Conservation (phyloP, 2,329 filamentous ascomycete genomes). For the Stromatinia cepivora region DNA sequence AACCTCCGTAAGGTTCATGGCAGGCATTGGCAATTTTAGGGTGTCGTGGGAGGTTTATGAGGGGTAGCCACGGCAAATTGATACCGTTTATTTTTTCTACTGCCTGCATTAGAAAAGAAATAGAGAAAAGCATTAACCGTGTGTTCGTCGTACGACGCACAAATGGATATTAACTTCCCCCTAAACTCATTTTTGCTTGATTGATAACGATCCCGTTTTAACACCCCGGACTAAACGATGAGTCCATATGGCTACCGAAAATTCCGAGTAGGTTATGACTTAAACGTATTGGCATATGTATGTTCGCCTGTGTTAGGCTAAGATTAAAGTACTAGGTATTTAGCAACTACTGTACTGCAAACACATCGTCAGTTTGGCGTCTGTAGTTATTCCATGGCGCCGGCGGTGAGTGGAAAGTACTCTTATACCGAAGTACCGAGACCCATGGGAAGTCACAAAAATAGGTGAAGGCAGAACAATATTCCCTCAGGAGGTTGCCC, state of each 20-base stretch:
- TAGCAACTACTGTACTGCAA: background rate
- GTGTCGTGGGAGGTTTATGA: background rate
- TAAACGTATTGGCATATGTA: background rate
- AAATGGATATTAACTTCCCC: background rate
- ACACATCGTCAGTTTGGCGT: background rate
- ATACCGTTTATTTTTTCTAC: background rate
- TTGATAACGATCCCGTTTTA: constrained; percentile 15
- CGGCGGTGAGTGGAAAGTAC: background rate
- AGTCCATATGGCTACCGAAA: too few species aligned
- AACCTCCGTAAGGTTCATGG: background rate
- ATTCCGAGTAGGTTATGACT: background rate
- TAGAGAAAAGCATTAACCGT: background rate
- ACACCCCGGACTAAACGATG: too few species aligned
- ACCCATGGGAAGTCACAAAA: background rate
- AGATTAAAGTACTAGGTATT: background rate
- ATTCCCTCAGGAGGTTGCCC: background rate
- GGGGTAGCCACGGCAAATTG: background rate
- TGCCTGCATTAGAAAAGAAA: background rate
- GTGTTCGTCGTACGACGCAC: background rate
- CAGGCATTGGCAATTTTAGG: background rate
- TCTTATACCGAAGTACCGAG: background rate
- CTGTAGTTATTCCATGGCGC: background rate
- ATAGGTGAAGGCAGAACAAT: background rate
- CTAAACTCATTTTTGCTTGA: constrained; percentile 1
- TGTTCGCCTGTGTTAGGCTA: background rate